Conservation (phyloP, 208 protist species). For the Trypanosoma conorhini region DNA sequence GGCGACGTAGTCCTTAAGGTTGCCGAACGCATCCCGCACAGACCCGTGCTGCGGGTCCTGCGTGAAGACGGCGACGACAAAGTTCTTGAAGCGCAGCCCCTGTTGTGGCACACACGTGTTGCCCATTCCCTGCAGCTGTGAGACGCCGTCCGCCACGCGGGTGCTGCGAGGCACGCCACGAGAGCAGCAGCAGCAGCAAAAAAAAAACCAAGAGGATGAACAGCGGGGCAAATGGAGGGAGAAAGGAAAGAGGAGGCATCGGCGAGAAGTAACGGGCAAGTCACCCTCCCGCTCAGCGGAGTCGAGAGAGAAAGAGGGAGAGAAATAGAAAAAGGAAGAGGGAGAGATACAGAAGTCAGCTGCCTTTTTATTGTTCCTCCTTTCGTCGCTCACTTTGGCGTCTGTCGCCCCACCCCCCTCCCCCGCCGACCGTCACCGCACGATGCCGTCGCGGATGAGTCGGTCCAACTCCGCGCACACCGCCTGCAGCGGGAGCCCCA, state of each 20-base stretch:
- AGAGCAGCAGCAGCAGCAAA: slow-evolving; percentile 23
- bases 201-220: slow-evolving; percentile 3
- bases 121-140: slow-evolving; percentile 13
- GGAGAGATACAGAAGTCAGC: not conserved
- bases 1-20: slow-evolving; percentile 67
- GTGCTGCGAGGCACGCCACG: not conserved
- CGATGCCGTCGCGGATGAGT: slow-evolving; percentile 25
- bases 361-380: not conserved
- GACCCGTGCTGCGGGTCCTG: slow-evolving; percentile 36
- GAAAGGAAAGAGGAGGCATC: no score
- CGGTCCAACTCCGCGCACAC: slow-evolving; percentile 27
- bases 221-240: not conserved
- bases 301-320: not conserved
- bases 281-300: no score
- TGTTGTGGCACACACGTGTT: slow-evolving; percentile 49
- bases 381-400: not conserved
- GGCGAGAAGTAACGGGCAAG: no score
- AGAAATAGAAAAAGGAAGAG: not conserved
- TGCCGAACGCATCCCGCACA: slow-evolving; percentile 63
- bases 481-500: slow-evolving; percentile 37
- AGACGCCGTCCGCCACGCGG: not conserved
- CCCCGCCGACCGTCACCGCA: not conserved
- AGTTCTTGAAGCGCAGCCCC: slow-evolving; percentile 80
- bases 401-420: not conserved
- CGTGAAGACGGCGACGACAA: slow-evolving; percentile 77